Evolutionary conservation across 371 early-diverging fungal species (phyloP), one percentile per base, ranked within the genome.

Genomic region (Actinomortierella wolfii): DNA sequence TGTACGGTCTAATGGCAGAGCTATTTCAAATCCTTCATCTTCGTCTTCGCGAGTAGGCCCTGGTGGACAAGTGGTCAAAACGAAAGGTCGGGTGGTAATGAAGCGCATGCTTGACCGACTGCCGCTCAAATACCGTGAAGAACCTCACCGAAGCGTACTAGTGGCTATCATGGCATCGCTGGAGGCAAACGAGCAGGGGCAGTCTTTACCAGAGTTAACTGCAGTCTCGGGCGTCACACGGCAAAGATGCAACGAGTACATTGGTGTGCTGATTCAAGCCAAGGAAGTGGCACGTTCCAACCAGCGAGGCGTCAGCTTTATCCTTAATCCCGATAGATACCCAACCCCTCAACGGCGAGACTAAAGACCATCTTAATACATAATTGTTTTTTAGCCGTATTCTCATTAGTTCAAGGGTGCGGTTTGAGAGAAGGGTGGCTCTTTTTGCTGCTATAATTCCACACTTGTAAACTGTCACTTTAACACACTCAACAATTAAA

Each of bases 241-340:
- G 18, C 75, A 74, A 29, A 56, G 61, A 41, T 74, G 75, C 64
- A 74, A 74, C 41, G 75, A 74, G 42, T 74, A 74, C 28, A 45
- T 74, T n/a, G 52, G 60, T 1, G 54, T 74, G 46, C 34, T 74
- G 28, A 41, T 64, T 14, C 64, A 74, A 34, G 75, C 64, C 14
- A 74, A 67, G 55, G 75, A 74, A 42, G 51, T 74, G 0, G 48
- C 64, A 58, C 67, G 45, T 57, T 67, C 54, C 21, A 56, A 67
- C 29, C 47, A 47, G 3, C 67, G 67, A 34, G 75, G 75, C 5
- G 67, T 74, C 14, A 21, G 54, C 18, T 74, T 64, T 34, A 42
- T 57, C 26, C 34, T 74, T 21, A 67, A 74, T 46, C 75, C 75
- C 15, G 75, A 67, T 34, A 59, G 75, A 50, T 74, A 74, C 44